Base-by-base conservation (phyloP, 352 stramenopile species). In the Pythium utonaiense region DNA sequence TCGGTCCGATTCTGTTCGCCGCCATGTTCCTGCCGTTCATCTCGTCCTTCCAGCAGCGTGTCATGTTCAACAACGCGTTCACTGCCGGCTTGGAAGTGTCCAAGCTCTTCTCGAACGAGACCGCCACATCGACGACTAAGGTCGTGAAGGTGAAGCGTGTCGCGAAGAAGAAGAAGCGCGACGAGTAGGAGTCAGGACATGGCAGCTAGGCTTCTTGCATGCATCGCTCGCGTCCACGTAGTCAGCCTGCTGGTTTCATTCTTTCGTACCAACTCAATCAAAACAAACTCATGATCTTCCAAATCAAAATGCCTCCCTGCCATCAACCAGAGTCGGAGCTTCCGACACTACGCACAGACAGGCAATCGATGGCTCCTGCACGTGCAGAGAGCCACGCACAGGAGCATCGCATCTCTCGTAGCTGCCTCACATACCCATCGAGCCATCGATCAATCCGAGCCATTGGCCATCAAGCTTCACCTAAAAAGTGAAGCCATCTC, bases 61-160 rank as follows among this genome's bases (percentile, higher is more conserved):
- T 78, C 13, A 90, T 83, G 16, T 74, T 90, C 44, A 83, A 83
- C 49, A 80, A 78, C 33, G 80, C 81, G 31, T 90, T 90, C 55
- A 88, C 81, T n/a, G 71, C 83, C 5, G 64, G 83, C 41, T 42
- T 90, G 7, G 67, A 84, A 24, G 76, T 88, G 57, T 83, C 70
- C 53, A 55, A 75, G 47, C 57, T 74, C 14, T 71, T 74, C 47
- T 48, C 57, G 22, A 66, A 74, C 54, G 64, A 74, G 24, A 65
- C 64, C 25, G 67, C 62, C 9, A 38, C 67, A 41, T 67, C 66
- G 44, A 41, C 62, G 57, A 60, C 62, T 16, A 71, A 70, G 53
- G 63, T 74, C 5, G 64, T 71, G 48, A 69, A 72, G 50, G 61
- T 69, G n/a, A 67, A 68, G 60, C 58, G 60, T 19, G 55, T 69